phyloP scores from a whole-genome alignment of 2,329 filamentous ascomycete species.

The Trichoderma sp. region DNA sequence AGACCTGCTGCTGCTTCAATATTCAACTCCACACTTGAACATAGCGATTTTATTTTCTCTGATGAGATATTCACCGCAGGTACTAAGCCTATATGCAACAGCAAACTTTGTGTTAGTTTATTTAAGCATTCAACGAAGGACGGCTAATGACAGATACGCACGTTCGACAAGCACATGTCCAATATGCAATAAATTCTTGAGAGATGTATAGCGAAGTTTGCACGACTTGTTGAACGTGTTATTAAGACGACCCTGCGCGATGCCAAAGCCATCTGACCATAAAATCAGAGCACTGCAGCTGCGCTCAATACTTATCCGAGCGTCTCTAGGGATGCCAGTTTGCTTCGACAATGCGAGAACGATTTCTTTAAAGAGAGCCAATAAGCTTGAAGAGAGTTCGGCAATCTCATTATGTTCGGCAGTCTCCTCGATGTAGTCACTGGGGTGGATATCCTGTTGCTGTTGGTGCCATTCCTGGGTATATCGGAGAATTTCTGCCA shows the following conservation, averaged over 20 bases:
- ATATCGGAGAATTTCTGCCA: neutral
- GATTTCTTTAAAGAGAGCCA: neutral
- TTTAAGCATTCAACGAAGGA: fast-evolving
- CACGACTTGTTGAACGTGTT: neutral
- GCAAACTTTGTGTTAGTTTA: neutral
- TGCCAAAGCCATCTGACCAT: neutral
- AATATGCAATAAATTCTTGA: neutral
- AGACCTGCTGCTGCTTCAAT: neutral
- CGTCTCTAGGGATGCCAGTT: neutral
- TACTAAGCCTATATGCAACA: neutral
- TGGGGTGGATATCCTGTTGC: neutral
- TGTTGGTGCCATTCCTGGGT: neutral
- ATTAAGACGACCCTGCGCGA: neutral
- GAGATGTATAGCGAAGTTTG: neutral
- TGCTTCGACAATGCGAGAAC: neutral
- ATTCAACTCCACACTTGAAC: neutral
- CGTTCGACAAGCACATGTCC: neutral
- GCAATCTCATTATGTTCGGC: neutral
- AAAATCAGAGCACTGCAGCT: neutral
- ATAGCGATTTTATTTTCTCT: neutral
- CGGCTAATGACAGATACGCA: neutral
- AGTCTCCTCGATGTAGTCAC: neutral
- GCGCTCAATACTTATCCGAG: neutral
- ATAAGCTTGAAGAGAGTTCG: neutral
- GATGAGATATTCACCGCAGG: neutral